A percentile compares a stretch with the other conserved stretches of the same genome.
These are phyloP conservation scores for Cymodocea nodosa DNA, from an alignment of 116 monocot species.

Conservation along the genomic window DNA sequence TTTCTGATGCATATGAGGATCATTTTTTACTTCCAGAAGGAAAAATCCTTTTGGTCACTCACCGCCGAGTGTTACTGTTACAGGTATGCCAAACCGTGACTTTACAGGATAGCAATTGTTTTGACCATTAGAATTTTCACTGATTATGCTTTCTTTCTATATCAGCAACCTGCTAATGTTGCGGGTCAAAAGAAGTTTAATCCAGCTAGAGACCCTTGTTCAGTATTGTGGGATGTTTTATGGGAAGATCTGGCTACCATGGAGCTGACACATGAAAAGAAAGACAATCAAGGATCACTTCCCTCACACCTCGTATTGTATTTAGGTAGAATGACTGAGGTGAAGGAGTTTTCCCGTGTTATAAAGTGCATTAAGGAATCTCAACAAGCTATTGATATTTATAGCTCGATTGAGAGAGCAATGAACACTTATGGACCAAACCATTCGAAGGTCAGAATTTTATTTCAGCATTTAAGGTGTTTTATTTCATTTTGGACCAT, in stretches of 20 bases:
- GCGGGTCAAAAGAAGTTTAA: constrained; percentile 77
- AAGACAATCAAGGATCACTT: constrained; percentile 44
- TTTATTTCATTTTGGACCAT: not conserved
- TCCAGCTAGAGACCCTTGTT: constrained; percentile 82
- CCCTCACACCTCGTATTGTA: constrained; percentile 71
- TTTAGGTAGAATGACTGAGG: constrained; percentile 36
- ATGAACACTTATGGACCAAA: constrained; percentile 61
- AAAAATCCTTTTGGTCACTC: constrained; percentile 68
- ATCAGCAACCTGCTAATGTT: constrained; percentile 66
- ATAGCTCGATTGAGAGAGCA: constrained; percentile 55
- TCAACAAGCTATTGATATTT: constrained; percentile 48
- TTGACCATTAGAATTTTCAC: constrained; percentile 1
- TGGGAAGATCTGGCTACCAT: constrained; percentile 73
- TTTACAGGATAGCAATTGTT: too few species aligned
- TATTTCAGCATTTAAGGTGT: not conserved
- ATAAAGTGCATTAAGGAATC: constrained; percentile 55
- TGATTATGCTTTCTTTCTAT: constrained; percentile 5
- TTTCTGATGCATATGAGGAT: constrained; percentile 95
- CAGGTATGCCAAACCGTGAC: constrained; percentile 28
- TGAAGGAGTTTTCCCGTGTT: constrained; percentile 45
- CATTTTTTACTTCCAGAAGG: constrained; percentile 87
- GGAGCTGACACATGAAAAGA: constrained; percentile 65
- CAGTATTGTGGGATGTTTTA: constrained; percentile 76
- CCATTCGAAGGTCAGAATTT: constrained; percentile 40
- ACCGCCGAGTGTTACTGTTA: constrained; percentile 63